Percentiles rank a stretch among this genome's conserved stretches.
These are phyloP conservation scores for Shiraia sp. DNA, from an alignment of 2,329 filamentous ascomycete genomes.

Conservation along the genomic window DNA sequence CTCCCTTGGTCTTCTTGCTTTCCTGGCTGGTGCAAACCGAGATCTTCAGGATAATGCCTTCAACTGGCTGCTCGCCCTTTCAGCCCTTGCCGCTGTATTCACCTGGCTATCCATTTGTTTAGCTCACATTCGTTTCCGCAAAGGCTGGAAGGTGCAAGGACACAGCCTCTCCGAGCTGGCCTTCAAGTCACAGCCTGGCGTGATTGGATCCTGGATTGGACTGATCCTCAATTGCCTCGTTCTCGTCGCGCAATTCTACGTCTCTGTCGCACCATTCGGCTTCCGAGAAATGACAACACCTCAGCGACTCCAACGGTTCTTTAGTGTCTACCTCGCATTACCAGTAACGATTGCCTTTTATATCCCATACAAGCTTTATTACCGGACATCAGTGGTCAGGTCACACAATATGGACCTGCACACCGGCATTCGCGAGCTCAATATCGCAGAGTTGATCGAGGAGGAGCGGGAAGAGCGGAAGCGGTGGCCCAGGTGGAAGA, in stretches of 20 bases:
- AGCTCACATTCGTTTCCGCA: conserved; percentile 64
- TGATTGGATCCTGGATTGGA: conserved; percentile 79
- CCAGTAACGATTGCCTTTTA: conserved; percentile 72
- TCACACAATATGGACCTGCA: conserved; percentile 80
- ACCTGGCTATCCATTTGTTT: conserved; percentile 73
- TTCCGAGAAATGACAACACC: conserved; percentile 52
- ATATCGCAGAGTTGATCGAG: conserved; percentile 74
- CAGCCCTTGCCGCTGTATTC: conserved; percentile 73
- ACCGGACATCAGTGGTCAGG: conserved; percentile 68
- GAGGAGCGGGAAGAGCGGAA: conserved; percentile 78
- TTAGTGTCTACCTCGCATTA: conserved; percentile 71
- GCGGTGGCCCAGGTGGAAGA: conserved; percentile 54
- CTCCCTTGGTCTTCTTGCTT: conserved; percentile 64
- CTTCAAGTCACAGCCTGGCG: conserved; percentile 77
- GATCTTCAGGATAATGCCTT: conserved; percentile 54
- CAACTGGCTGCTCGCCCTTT: conserved; percentile 70
- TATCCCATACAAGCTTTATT: conserved; percentile 74
- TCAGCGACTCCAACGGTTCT: conserved; percentile 67
- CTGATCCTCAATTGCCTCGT: conserved; percentile 75
- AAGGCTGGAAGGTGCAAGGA: conserved; percentile 63
- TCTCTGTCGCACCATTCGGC: conserved; percentile 74
- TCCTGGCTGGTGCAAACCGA: conserved; percentile 54
- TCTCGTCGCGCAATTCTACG: conserved; percentile 85
- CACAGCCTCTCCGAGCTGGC: conserved; percentile 75
- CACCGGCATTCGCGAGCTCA: conserved; percentile 83